Evolutionary conservation across 371 early-diverging fungal species (phyloP).

Genomic region (Capillidium rhysosporum): DNA sequence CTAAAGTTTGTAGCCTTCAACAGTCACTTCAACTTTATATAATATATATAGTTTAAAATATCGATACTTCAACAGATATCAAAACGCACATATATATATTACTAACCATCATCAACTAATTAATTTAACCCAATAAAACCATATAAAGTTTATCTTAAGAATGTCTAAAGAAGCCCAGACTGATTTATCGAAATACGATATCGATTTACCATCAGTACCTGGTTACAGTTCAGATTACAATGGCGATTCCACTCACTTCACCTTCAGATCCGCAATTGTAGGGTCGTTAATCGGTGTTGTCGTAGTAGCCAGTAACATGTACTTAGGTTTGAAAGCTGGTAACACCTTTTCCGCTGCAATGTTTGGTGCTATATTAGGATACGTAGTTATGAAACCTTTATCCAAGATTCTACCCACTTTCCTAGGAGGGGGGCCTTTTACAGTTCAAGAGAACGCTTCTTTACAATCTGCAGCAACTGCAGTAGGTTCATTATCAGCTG

Average conservation of each 20-base stretch:
- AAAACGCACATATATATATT: too few relatives aligned
- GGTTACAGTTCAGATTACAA: not conserved
- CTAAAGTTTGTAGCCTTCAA: too few relatives aligned
- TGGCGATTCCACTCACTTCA: slow-evolving; percentile 2
- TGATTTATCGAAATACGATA: not conserved
- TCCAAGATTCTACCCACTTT: slow-evolving; percentile 19
- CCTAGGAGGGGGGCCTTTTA: slow-evolving; percentile 38
- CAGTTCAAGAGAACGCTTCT: slow-evolving; percentile 43
- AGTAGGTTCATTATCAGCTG: slow-evolving; percentile 44
- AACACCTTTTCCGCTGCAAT: slow-evolving; percentile 27
- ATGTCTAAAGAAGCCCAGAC: too few relatives aligned
- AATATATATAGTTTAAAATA: too few relatives aligned
- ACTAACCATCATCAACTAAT: too few relatives aligned
- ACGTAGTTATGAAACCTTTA: slow-evolving; percentile 38
- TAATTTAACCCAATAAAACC: too few relatives aligned
- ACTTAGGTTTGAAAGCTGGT: slow-evolving; percentile 24
- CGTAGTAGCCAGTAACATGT: slow-evolving; percentile 24
- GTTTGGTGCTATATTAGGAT: slow-evolving; percentile 47
- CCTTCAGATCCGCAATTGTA: slow-evolving; percentile 18
- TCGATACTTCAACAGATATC: too few relatives aligned
- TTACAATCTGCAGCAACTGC: slow-evolving; percentile 49
- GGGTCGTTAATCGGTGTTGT: slow-evolving; percentile 22
- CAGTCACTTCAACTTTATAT: too few relatives aligned
- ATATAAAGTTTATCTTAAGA: too few relatives aligned
- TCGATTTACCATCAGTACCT: too few relatives aligned